Percentiles rank a stretch among this genome's conserved stretches.
Evolutionary conservation across 768 basidiomycete species (phyloP).

Genomic region (Cystofilobasidium ferigula): DNA sequence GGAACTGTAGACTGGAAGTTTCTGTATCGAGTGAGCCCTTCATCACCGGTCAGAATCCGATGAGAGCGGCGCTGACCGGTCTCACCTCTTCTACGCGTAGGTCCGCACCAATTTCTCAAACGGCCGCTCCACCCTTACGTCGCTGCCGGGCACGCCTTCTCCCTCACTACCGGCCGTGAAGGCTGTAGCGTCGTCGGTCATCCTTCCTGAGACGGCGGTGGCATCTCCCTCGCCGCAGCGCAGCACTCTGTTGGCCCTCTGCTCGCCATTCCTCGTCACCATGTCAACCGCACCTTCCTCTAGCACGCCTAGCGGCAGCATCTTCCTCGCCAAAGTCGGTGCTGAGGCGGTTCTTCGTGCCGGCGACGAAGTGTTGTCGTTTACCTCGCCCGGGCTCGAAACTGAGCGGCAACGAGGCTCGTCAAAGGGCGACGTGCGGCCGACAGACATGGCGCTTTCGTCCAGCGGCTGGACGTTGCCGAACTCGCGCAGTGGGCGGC

Average conservation of each 20-base stretch:
- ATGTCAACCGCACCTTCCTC: neutral
- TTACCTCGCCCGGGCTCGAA: constrained; percentile 1
- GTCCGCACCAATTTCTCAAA: constrained; percentile 17
- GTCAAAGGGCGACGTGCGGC: neutral
- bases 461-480: neutral
- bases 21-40: constrained; percentile 16
- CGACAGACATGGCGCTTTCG: neutral
- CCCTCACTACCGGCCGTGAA: neutral
- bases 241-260: neutral
- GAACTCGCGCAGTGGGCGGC: neutral
- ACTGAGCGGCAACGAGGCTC: neutral
- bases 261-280: neutral
- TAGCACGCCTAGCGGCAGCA: neutral
- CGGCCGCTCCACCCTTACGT: constrained; percentile 7
- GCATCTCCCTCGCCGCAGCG: neutral
- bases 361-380: neutral
- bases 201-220: neutral
- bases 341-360: neutral
- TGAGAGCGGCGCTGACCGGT: neutral
- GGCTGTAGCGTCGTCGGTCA: neutral
- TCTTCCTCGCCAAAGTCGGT: neutral
- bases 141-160: neutral
- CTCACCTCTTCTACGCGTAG: neutral
- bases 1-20: constrained; percentile 16
- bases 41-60: neutral